These are phyloP conservation scores for Magnusiomyces ingens DNA, from an alignment of 1,139 yeast species.

Conservation along the genomic window DNA sequence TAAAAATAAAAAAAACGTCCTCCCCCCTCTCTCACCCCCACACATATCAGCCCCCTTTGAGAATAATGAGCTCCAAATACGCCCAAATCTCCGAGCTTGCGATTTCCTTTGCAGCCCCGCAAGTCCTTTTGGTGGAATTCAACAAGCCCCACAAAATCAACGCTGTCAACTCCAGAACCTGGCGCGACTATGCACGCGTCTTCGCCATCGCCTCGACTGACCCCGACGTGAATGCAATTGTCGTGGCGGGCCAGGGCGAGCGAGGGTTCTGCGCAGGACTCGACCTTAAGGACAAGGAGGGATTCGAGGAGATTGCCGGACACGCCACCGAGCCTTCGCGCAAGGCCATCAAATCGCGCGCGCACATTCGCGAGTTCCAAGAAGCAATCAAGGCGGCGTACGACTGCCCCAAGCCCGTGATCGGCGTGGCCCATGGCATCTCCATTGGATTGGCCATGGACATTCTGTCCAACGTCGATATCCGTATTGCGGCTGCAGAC, in stretches of 20 bases:
- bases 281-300: slow-evolving; percentile 36
- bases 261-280: slow-evolving; percentile 61
- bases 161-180: slow-evolving; percentile 44
- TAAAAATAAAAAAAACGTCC: too few species aligned
- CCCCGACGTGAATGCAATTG: slow-evolving; percentile 45
- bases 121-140: slow-evolving; percentile 53
- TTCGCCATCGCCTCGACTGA: slow-evolving; percentile 44
- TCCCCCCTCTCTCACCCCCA: not conserved
- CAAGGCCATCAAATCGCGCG: slow-evolving; percentile 28
- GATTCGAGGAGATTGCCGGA: not conserved
- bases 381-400: slow-evolving; percentile 38
- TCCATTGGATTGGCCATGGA: slow-evolving; percentile 63
- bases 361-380: slow-evolving; percentile 49
- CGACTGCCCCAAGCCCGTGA: slow-evolving; percentile 36
- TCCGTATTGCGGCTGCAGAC: slow-evolving; percentile 52
- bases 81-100: slow-evolving; percentile 9
- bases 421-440: slow-evolving; percentile 42
- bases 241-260: slow-evolving; percentile 49
- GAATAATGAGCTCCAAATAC: slow-evolving; percentile 1
- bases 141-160: slow-evolving; percentile 59
- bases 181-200: slow-evolving; percentile 43
- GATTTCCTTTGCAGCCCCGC: slow-evolving; percentile 30
- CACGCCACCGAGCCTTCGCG: slow-evolving; percentile 24
- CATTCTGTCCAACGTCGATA: slow-evolving; percentile 51
- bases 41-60: not conserved